Base-by-base conservation (phyloP, 2,329 filamentous ascomycete genomes). In the Trichophyton simii region DNA sequence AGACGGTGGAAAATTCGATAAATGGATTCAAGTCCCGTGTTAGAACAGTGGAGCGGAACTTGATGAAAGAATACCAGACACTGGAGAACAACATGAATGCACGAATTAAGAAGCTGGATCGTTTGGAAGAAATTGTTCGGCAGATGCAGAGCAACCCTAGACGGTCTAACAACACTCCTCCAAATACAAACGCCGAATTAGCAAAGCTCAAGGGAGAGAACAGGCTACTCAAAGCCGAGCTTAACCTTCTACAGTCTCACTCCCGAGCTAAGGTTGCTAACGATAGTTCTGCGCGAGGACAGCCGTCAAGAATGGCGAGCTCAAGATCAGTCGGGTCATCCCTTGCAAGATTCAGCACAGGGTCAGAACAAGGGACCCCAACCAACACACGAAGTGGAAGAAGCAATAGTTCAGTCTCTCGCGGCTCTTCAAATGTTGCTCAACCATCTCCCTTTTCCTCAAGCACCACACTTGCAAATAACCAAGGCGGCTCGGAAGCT, bases 11-110 rank as follows among this genome's bases (percentile, higher is more conserved):
- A 77, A 79, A 80, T 18, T 84, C 95, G 65, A 80, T 97, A 41
- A 82, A 83, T 18, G 83, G 84, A 7, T 95, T 96, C 78, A 87
- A 89, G 68, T 79, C 81, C 44, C 87, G 89, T 63, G 89, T 96
- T 70, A 88, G 89, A 68, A 79, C 81, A 5, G 86, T 96, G n/a
- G 94, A 99, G 73, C 86, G 88, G 57, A 89, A 95, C 63, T 77
- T 97, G n/a, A 87, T 86, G 77, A 89, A 90, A 65, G 91, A 97
- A 69, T 97, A 96, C 69, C 88, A 95, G 69, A 83, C 82, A 0
- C 80, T 99, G 1, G 91, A 96, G 72, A 85, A 85, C 67, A 88
- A 85, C 42, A 83, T 96, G 31, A 89, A 94, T 60, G 76, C 85
- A 28, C 86, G 91, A 15, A 82, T 87, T 63, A 94, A 95, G 77